Evolutionary conservation across 2,329 filamentous ascomycete species (phyloP).

Genomic region (Penicillium sp.): DNA sequence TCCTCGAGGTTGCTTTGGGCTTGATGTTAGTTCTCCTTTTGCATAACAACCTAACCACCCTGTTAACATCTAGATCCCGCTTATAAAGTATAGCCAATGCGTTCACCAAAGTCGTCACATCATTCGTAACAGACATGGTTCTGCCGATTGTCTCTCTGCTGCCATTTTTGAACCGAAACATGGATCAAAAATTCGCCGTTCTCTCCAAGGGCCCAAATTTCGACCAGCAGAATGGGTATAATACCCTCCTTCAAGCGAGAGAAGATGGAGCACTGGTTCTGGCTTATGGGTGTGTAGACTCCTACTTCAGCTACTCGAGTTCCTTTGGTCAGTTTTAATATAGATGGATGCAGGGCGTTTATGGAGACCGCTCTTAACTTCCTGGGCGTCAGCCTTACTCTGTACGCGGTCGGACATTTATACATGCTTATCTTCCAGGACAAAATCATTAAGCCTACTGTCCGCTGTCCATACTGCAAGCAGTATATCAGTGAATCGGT

Average conservation of each 20-base stretch:
- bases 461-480: conserved; percentile 53
- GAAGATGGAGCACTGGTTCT: conserved; percentile 64
- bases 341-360: conserved; percentile 13
- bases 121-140: conserved; percentile 61
- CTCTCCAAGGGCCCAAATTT: conserved; percentile 51
- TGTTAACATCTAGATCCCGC: neutral
- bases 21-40: conserved; percentile 49
- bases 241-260: conserved; percentile 59
- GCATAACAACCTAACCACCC: neutral
- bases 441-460: conserved; percentile 60
- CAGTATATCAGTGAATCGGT: conserved; percentile 54
- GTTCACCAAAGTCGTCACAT: conserved; percentile 63
- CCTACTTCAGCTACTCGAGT: neutral
- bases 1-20: conserved; percentile 66
- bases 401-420: conserved; percentile 55
- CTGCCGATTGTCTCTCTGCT: conserved; percentile 61
- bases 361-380: conserved; percentile 53
- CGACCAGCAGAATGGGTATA: conserved; percentile 50
- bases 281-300: conserved; percentile 54
- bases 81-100: conserved; percentile 52
- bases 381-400: conserved; percentile 53
- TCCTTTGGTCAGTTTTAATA: neutral
- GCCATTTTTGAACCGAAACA: conserved; percentile 60
- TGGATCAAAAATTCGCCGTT: conserved; percentile 66
- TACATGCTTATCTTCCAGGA: conserved; percentile 57